Conservation (phyloP, 2,329 filamentous ascomycete species). For the Hirsutella minnesotensis region DNA sequence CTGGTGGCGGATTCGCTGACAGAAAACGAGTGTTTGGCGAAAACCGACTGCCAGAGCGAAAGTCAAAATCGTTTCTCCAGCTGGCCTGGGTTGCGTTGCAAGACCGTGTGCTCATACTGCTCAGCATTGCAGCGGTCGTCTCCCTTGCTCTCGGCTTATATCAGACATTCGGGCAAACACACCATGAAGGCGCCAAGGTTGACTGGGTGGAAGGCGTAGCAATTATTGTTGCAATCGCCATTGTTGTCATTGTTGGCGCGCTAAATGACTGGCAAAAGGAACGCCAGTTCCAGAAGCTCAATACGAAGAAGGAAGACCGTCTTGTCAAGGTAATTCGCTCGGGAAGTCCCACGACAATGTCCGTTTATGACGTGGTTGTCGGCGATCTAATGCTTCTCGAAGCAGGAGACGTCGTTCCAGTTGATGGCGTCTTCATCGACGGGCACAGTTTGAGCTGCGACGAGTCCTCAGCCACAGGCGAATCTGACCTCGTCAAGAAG, state of each 20-base stretch:
- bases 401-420: slow-evolving; percentile 59
- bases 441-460: slow-evolving; percentile 46
- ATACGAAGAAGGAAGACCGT: slow-evolving; percentile 68
- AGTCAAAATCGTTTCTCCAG: slow-evolving; percentile 56
- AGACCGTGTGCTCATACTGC: slow-evolving; percentile 64
- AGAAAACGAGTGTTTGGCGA: slow-evolving; percentile 58
- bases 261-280: slow-evolving; percentile 76
- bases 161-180: slow-evolving; percentile 43
- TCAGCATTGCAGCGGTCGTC: slow-evolving; percentile 58
- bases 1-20: slow-evolving; percentile 33
- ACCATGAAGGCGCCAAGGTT: slow-evolving; percentile 31
- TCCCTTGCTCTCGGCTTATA: slow-evolving; percentile 66
- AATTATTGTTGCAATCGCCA: slow-evolving; percentile 63
- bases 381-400: slow-evolving; percentile 65
- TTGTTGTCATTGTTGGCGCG: slow-evolving; percentile 65
- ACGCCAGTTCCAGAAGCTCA: slow-evolving; percentile 67
- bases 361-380: slow-evolving; percentile 58
- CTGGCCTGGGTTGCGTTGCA: slow-evolving; percentile 69
- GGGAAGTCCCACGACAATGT: slow-evolving; percentile 56
- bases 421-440: slow-evolving; percentile 56
- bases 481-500: slow-evolving; percentile 63
- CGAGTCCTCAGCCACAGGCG: slow-evolving; percentile 66
- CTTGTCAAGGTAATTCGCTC: slow-evolving; percentile 66
- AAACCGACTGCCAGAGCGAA: slow-evolving; percentile 45
- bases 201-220: slow-evolving; percentile 73